These are phyloP conservation scores for Sporodiniella umbellata DNA, from an alignment of 371 early-diverging fungal species.

Conservation along the genomic window DNA sequence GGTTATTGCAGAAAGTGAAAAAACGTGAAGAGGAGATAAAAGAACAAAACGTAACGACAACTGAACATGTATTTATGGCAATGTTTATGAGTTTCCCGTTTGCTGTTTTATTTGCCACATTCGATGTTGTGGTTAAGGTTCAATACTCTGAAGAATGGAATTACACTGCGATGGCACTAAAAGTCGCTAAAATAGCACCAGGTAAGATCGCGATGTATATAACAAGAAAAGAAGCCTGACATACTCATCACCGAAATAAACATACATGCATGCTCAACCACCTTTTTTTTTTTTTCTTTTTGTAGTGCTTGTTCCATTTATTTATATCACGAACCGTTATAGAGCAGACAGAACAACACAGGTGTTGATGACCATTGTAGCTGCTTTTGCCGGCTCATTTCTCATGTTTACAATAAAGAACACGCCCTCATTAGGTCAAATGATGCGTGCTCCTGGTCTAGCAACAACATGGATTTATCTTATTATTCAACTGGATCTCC, in stretches of 20 bases:
- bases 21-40: slow-evolving; percentile 31
- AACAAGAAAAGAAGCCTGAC: not conserved
- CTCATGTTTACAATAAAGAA: slow-evolving; percentile 51
- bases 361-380: slow-evolving; percentile 40
- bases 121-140: slow-evolving; percentile 57
- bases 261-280: not conserved
- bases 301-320: slow-evolving; percentile 49
- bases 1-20: slow-evolving; percentile 45
- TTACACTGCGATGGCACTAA: slow-evolving; percentile 27
- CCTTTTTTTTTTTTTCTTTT: not conserved
- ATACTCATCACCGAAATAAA: no score
- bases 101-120: slow-evolving; percentile 50
- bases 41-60: slow-evolving; percentile 15
- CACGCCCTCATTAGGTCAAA: slow-evolving; percentile 61
- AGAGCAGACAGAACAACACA: slow-evolving; percentile 39
- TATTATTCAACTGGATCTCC: slow-evolving; percentile 52
- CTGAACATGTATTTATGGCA: slow-evolving; percentile 55
- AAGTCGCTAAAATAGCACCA: slow-evolving; percentile 45
- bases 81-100: slow-evolving; percentile 55
- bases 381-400: slow-evolving; percentile 45
- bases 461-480: slow-evolving; percentile 61
- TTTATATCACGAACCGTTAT: slow-evolving; percentile 54
- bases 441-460: slow-evolving; percentile 60
- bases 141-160: slow-evolving; percentile 56
- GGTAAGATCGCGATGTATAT: slow-evolving; percentile 20